These are phyloP conservation scores for Antrodiella citrinella DNA, from an alignment of 768 basidiomycete genomes.

Conservation along the genomic window DNA sequence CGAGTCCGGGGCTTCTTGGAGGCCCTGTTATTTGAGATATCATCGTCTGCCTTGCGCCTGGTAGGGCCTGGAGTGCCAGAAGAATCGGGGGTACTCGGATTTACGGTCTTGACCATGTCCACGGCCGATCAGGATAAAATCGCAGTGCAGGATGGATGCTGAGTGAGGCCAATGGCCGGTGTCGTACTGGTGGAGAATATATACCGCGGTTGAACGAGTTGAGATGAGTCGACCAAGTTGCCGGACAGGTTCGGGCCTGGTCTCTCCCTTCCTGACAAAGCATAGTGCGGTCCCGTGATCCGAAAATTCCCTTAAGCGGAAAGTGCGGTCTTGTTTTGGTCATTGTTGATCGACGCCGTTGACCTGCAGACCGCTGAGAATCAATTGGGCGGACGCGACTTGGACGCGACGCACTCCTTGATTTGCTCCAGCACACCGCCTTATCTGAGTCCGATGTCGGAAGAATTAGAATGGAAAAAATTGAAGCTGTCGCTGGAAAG, in stretches of 20 bases:
- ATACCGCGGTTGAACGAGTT: background rate
- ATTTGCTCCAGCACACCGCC: background rate
- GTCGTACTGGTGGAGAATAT: background rate
- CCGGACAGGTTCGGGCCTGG: background rate
- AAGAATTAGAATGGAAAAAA: slow-evolving; percentile 43
- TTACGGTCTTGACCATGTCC: background rate
- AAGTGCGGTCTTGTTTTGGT: background rate
- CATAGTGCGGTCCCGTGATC: background rate
- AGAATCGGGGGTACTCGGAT: background rate
- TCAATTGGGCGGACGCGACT: background rate
- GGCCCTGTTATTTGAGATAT: slow-evolving; percentile 32
- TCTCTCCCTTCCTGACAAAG: background rate
- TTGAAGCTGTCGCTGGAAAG: slow-evolving; percentile 65
- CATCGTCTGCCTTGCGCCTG: slow-evolving; percentile 59
- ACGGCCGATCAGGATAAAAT: background rate
- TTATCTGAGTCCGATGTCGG: too few relatives aligned
- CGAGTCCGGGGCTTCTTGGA: slow-evolving; percentile 63
- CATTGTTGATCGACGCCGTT: background rate
- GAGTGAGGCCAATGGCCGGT: background rate
- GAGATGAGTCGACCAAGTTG: background rate
- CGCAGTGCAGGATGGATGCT: background rate
- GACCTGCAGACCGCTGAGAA: background rate
- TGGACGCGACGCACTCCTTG: background rate
- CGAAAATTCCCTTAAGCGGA: background rate
- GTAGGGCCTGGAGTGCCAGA: slow-evolving; percentile 22